Base-by-base conservation (phyloP, 495 filamentous ascomycete species). In the Coniosporium apollinis region DNA sequence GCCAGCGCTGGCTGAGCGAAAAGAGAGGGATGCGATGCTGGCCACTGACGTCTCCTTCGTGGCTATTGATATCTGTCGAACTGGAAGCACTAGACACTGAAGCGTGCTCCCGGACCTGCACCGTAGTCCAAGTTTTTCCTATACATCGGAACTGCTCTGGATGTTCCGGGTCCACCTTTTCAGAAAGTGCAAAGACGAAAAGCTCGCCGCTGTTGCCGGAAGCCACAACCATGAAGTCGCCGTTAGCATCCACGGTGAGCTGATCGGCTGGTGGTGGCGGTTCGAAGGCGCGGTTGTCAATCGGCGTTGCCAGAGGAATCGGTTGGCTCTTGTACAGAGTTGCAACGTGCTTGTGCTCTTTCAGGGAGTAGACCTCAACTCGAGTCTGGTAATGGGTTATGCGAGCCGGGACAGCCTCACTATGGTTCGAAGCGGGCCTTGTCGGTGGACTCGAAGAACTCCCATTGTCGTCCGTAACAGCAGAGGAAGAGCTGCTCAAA, bases 121-220 rank as follows among this genome's bases (percentile, higher is more conserved):
- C 62, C 15, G 69, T 72, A 1, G 85, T 92, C 85, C 85, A 94
- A 5, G 82, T 60, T 54, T 94, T 94, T 4, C 77, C 85, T 22
- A 85, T 56, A 47, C 69, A 76, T 34, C 57, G 47, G 54, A 86
- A 89, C 19, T 54, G 19, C 18, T 44, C 30, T 3, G 33, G 42
- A n/a, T 52, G 37, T 5, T 50, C 37, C 4, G 46, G 37, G 10
- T 61, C 57, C 46, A 49, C 45, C 19, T 45, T 40, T 19, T 37
- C 28, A 8, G 15, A 30, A 15, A 13, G 39, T 15, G 51, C 53
- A 42, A 79, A 94, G 7, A 91, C 64, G 64, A 76, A 91, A 5
- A 85, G 74, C 53, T 94, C 85, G 7, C 85, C 85, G 33, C 81
- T 92, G 11, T 64, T 61, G 8, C 84, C 82, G 34, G 84, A 92